phyloP scores from a whole-genome alignment of 768 basidiomycete species.

The Candolleomyces aberdarensis region DNA sequence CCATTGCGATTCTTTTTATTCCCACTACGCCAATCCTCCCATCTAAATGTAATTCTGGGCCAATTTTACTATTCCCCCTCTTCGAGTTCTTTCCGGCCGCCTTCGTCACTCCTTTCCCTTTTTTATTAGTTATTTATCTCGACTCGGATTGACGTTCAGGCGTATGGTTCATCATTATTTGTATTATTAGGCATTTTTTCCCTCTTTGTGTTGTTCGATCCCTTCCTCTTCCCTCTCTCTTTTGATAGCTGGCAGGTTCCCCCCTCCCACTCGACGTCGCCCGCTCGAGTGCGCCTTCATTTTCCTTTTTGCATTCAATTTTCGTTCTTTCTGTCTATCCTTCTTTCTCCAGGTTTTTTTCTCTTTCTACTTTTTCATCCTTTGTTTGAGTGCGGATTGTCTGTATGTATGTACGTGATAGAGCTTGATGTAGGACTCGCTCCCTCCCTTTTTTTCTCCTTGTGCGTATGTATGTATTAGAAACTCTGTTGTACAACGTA shows the following conservation, averaged over 20 bases:
- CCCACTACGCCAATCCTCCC: not conserved
- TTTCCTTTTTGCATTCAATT: no score
- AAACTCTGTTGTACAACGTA: no score
- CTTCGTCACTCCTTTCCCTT: not conserved
- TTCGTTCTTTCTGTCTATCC: not conserved
- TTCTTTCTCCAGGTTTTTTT: not conserved
- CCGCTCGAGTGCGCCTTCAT: no score
- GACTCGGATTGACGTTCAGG: not conserved
- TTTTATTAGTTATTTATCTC: slow-evolving; percentile 7
- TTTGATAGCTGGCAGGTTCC: not conserved
- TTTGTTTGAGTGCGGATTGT: no score
- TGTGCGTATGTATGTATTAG: no score
- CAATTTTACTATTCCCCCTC: not conserved
- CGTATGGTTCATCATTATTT: not conserved
- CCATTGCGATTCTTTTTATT: not conserved
- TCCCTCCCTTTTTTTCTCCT: no score
- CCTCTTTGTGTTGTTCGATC: not conserved
- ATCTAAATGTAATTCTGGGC: slow-evolving; percentile 3
- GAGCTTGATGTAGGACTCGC: no score
- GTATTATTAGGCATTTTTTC: not conserved
- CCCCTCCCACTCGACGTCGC: no score
- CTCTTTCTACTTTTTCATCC: not conserved
- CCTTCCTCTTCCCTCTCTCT: slow-evolving; percentile 3
- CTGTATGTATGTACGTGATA: no score
- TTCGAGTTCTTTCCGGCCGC: not conserved